Evolutionary conservation across 306 rosid genomes (phyloP).

Genomic region (Casuarina cunninghamiana): DNA sequence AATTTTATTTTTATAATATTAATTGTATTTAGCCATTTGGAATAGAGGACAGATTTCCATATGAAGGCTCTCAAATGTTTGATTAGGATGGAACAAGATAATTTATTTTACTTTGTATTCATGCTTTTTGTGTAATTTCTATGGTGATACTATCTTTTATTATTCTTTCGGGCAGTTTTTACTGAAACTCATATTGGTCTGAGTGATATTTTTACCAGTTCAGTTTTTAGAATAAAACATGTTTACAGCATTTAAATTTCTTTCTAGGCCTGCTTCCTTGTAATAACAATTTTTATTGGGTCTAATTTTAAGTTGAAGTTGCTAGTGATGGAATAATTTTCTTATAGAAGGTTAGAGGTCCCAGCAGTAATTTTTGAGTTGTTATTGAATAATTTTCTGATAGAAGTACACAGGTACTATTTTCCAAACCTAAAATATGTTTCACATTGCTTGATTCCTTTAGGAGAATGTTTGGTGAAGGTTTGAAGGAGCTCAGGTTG

Average conservation of each 20-base stretch:
- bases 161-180: background rate
- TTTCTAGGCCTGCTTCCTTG: background rate
- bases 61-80: background rate
- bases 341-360: background rate
- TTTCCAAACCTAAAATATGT: background rate
- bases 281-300: background rate
- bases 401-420: background rate
- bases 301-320: background rate
- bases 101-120: background rate
- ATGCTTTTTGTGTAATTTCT: background rate
- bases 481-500: background rate
- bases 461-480: background rate
- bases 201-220: background rate
- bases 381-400: background rate
- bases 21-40: slow-evolving; percentile 10
- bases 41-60: background rate
- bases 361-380: background rate
- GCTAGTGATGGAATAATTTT: background rate
- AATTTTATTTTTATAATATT: slow-evolving; percentile 16
- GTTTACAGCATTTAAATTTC: background rate
- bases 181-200: background rate
- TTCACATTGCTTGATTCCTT: background rate
- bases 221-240: background rate
- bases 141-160: background rate
- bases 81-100: background rate